Evolutionary conservation across 306 rosid species (phyloP).

Genomic region (Cicer bijugum): DNA sequence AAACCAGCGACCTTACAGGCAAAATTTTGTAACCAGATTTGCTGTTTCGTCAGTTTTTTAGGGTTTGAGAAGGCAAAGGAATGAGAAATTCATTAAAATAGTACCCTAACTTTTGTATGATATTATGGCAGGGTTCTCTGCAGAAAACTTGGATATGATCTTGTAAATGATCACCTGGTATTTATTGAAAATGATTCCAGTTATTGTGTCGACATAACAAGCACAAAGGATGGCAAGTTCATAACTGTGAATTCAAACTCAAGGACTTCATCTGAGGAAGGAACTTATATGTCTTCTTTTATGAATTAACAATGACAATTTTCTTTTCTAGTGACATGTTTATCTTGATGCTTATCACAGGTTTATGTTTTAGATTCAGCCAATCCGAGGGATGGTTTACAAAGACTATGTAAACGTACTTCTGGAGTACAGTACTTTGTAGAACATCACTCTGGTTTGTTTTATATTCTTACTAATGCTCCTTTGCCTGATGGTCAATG

Average conservation of each 20-base stretch:
- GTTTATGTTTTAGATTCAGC: conserved; percentile 77
- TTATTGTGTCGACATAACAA: conserved; percentile 90
- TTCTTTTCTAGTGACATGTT: conserved; percentile 45
- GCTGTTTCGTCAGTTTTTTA: conserved; percentile 3
- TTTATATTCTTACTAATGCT: conserved; percentile 87
- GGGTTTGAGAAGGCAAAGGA: conserved; percentile 5
- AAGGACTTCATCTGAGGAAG: conserved; percentile 99
- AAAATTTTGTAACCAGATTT: conserved; percentile 37
- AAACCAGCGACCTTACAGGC: conserved; percentile 91
- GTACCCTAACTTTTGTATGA: conserved; percentile 38
- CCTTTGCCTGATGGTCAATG: conserved; percentile 58
- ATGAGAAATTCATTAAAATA: conserved; percentile 13
- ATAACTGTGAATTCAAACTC: conserved; percentile 97
- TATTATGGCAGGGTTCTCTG: conserved; percentile 71
- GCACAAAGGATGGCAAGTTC: conserved; percentile 97
- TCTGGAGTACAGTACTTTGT: conserved; percentile 78
- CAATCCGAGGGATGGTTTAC: conserved; percentile 65
- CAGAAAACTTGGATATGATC: conserved; percentile 58
- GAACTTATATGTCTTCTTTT: conserved; percentile 55
- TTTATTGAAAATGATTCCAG: conserved; percentile 77
- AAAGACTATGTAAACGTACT: conserved; percentile 68
- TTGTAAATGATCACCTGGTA: conserved; percentile 53
- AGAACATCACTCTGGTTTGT: conserved; percentile 85
- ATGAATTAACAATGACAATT: conserved; percentile 19
- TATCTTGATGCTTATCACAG: conserved; percentile 58